Percentiles rank a stretch among this genome's conserved stretches.
phyloP scores from a whole-genome alignment of 306 rosid genomes.

The Prunus mira region DNA sequence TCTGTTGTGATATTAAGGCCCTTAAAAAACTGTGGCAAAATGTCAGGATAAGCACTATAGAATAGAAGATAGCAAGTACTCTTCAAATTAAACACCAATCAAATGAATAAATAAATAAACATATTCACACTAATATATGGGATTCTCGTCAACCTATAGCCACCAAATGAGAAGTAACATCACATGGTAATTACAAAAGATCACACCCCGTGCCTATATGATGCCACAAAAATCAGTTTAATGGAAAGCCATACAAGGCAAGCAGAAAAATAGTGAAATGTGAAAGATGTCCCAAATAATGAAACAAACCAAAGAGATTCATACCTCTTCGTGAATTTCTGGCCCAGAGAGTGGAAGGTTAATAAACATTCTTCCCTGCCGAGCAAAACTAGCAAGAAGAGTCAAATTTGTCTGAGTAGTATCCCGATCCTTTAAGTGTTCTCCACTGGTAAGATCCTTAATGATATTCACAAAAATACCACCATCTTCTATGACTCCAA shows the following conservation, averaged over 20 bases:
- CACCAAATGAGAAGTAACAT: background rate
- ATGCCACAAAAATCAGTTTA: background rate
- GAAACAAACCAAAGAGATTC: constrained; percentile 7
- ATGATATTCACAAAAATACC: constrained; percentile 71
- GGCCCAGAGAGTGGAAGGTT: constrained; percentile 76
- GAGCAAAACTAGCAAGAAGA: constrained; percentile 98
- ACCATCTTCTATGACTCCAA: constrained; percentile 88
- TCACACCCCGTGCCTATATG: background rate
- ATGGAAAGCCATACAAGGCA: background rate
- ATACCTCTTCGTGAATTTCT: constrained; percentile 85
- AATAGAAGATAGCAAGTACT: constrained; percentile 21
- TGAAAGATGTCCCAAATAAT: background rate
- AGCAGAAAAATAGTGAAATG: background rate
- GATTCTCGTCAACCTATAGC: background rate
- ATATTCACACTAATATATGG: background rate
- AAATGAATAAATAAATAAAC: background rate
- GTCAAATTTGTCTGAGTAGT: constrained; percentile 92
- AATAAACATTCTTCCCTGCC: constrained; percentile 90
- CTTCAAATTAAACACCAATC: constrained; percentile 8
- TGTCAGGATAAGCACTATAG: constrained; percentile 33
- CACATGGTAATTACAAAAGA: constrained; percentile 7
- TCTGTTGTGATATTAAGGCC: constrained; percentile 81
- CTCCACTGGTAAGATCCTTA: constrained; percentile 84
- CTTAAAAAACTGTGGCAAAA: constrained; percentile 73
- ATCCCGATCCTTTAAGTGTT: constrained; percentile 91